These are phyloP conservation scores for Starmerella sp. DNA, from an alignment of 805 yeast genomes.

Conservation along the genomic window DNA sequence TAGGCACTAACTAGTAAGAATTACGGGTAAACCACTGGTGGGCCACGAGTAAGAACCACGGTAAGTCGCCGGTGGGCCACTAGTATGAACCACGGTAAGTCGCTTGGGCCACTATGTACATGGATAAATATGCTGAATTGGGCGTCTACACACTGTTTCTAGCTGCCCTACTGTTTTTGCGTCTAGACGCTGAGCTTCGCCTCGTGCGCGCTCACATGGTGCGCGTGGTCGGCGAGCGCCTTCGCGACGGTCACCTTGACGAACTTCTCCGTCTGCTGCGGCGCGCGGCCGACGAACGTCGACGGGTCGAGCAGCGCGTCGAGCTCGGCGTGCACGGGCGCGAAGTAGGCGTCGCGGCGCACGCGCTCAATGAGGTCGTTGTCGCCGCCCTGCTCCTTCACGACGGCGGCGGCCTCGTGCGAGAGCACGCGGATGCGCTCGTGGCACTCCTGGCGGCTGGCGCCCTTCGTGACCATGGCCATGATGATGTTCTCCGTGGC, in stretches of 20 bases:
- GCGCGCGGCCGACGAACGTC: conserved; percentile 97
- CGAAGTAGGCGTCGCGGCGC: conserved; percentile 63
- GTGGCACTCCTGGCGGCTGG: conserved; percentile 95
- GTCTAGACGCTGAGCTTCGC: conserved; percentile 67
- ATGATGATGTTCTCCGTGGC: conserved; percentile 97
- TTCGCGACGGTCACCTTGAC: conserved; percentile 70
- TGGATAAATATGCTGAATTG: too few species aligned
- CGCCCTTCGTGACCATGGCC: conserved; percentile 99
- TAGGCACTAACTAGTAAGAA: too few species aligned
- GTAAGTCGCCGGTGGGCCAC: too few species aligned
- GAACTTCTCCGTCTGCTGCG: conserved; percentile 92
- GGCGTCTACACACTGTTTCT: too few species aligned
- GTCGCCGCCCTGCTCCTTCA: conserved; percentile 96
- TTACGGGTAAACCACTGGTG: too few species aligned
- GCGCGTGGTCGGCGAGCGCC: conserved; percentile 61
- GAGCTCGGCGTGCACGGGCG: conserved; percentile 79
- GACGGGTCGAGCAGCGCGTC: conserved; percentile 76
- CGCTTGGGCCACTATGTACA: too few species aligned
- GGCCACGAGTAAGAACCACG: too few species aligned
- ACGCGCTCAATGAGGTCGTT: conserved; percentile 90
- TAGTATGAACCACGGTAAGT: too few species aligned
- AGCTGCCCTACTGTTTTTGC: too few species aligned
- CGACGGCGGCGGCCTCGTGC: conserved; percentile 95
- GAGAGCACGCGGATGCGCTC: conserved; percentile 94
- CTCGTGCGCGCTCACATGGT: conserved; percentile 49